Percentiles rank a stretch among this genome's conserved stretches.
phyloP scores from a whole-genome alignment of 2,329 filamentous ascomycete species.

The Talaromyces sp. region DNA sequence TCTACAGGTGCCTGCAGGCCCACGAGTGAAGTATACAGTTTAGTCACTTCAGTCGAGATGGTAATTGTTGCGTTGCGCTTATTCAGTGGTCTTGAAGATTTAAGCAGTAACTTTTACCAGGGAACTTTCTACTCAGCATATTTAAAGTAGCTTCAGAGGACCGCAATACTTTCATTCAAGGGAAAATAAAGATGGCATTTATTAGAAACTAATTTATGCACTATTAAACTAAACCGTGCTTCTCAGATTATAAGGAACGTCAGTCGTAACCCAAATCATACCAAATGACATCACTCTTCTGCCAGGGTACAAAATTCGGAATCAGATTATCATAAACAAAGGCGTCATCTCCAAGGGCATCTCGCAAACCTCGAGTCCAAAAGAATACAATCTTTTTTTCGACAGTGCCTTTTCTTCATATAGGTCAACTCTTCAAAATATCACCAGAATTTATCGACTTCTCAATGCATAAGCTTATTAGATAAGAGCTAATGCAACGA shows the following conservation, averaged over 20 bases:
- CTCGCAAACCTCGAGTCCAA: too few species aligned
- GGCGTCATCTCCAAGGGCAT: background rate
- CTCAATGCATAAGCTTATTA: constrained; percentile 6
- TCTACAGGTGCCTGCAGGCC: too few species aligned
- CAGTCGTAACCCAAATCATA: constrained; percentile 17
- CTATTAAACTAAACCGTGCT: constrained; percentile 18
- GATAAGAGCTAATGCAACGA: constrained; percentile 20
- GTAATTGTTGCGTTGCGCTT: too few species aligned
- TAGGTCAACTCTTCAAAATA: background rate
- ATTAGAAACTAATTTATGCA: constrained; percentile 19
- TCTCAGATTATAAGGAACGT: constrained; percentile 18
- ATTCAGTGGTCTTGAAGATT: too few species aligned
- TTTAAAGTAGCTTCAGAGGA: too few species aligned
- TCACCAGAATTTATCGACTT: too few species aligned
- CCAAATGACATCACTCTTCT: constrained; percentile 9
- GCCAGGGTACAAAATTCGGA: constrained; percentile 1
- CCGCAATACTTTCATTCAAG: background rate
- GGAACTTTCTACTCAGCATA: too few species aligned
- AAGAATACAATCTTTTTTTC: background rate
- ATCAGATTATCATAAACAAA: background rate
- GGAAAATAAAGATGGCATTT: background rate
- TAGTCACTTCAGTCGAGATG: too few species aligned
- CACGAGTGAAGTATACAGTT: too few species aligned
- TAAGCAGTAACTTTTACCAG: too few species aligned
- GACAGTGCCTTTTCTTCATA: background rate